Evolutionary conservation across 257 asterid genomes (phyloP).

Genomic region (Anisodus tanguticus): DNA sequence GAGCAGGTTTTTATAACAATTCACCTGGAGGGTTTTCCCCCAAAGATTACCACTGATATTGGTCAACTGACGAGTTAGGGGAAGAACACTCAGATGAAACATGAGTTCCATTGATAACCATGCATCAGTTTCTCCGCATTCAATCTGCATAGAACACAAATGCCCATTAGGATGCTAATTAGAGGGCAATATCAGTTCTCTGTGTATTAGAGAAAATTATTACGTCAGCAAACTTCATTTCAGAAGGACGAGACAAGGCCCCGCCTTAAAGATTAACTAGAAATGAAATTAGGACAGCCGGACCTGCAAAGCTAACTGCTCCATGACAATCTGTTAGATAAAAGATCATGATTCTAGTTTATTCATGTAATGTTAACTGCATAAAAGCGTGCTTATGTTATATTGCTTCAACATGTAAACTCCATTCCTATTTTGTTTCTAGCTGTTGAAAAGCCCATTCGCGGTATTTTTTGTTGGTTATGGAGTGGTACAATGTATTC

Average conservation of each 20-base stretch:
- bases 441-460: neutral
- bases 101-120: slow-evolving; percentile 97
- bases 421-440: neutral
- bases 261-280: slow-evolving; percentile 6
- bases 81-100: slow-evolving; percentile 96
- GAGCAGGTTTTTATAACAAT: slow-evolving; percentile 27
- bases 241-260: neutral
- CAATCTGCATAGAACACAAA: slow-evolving; percentile 62
- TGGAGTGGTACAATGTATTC: slow-evolving; percentile 10
- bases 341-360: neutral
- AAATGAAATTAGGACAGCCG: neutral
- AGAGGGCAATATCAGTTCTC: neutral
- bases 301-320: neutral
- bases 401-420: slow-evolving; percentile 1
- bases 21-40: slow-evolving; percentile 96
- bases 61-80: slow-evolving; percentile 91
- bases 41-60: slow-evolving; percentile 97
- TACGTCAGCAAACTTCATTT: neutral
- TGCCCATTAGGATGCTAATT: neutral
- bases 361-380: neutral
- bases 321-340: neutral
- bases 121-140: slow-evolving; percentile 96
- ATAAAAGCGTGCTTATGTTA: neutral
- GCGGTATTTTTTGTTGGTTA: neutral
- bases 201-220: slow-evolving; percentile 15